These are phyloP conservation scores for Aspergillus brasiliensis DNA, from an alignment of 2,329 filamentous ascomycete species.

Conservation along the genomic window DNA sequence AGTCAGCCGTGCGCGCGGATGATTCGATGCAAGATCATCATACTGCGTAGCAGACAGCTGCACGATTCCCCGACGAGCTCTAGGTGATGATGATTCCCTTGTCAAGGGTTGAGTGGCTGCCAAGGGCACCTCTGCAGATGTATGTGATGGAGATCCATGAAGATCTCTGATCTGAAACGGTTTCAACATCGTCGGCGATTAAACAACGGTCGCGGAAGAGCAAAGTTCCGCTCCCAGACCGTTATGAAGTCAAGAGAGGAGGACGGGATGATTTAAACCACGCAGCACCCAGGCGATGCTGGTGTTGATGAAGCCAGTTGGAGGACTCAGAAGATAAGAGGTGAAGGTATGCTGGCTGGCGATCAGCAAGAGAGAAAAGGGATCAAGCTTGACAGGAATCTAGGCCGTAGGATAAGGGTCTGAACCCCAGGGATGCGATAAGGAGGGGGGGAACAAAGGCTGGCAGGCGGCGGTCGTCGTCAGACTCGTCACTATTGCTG, in stretches of 20 bases:
- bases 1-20: conserved; percentile 46
- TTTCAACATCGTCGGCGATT: conserved; percentile 37
- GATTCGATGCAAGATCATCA: conserved; percentile 42
- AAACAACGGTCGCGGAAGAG: conserved; percentile 10
- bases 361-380: not conserved
- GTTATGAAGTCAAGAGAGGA: not conserved
- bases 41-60: conserved; percentile 47
- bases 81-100: not conserved
- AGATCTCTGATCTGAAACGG: conserved; percentile 46
- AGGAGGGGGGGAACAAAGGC: conserved; percentile 4
- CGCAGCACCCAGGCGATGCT: not conserved
- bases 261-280: not conserved
- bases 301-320: not conserved
- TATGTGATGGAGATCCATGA: conserved; percentile 24
- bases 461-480: conserved; percentile 4
- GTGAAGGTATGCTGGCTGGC: not conserved
- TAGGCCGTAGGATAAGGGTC: not conserved
- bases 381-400: conserved; percentile 2
- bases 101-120: conserved; percentile 2
- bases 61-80: conserved; percentile 32
- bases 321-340: not conserved
- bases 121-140: conserved; percentile 18
- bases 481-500: conserved; percentile 19
- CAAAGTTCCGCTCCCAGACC: not conserved
- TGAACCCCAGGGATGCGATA: not conserved